Evolutionary conservation across 2,329 filamentous ascomycete genomes (phyloP), one percentile per base, ranked within the genome.

Genomic region (Zymoseptoria crescenta): DNA sequence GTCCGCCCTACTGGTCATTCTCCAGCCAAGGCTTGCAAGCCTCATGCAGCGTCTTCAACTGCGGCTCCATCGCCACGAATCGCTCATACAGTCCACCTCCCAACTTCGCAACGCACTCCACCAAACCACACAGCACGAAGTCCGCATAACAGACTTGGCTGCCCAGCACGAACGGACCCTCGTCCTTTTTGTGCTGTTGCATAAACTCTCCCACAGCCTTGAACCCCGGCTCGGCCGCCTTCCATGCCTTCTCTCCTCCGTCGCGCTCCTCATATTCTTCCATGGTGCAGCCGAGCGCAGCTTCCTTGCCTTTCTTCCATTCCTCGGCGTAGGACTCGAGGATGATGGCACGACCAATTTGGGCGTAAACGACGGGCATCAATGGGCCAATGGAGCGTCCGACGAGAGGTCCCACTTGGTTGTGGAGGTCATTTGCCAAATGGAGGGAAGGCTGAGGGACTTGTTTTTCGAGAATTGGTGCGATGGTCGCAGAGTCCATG

Each of bases 221-320:
- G 27, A 65, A 49, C 5, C 63, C 62, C 4, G 64, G 59, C 56
- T 64, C 56, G 1, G 62, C 63, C 28, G 58, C 60, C 54, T 62
- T 49, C 66, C 67, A 70, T 8, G 65, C 67, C 24, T 57, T 49
- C 55, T 68, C 64, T 5, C 67, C 66, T 4, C 63, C 61, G 13
- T 59, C 64, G 7, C 51, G 69, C 59, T 74, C 75, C 1, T 65
- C 63, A 7, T 65, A 58, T 28, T 66, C 62, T 48, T 67, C 63
- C 6, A 66, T 56, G 6, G 55, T 58, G 61, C 63, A 60, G 6
- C 68, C 68, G 19, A 67, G 62, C 10, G 8, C 16, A 10, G 57
- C 58, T 41, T 63, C 60, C 13, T 60, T 56, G 10, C 56, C 57
- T 49, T 29, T 56, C 16, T 54, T 55, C 58, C 67, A 68, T 19